Base-by-base conservation (phyloP, 805 yeast species). In the Starmerella bombicola region DNA sequence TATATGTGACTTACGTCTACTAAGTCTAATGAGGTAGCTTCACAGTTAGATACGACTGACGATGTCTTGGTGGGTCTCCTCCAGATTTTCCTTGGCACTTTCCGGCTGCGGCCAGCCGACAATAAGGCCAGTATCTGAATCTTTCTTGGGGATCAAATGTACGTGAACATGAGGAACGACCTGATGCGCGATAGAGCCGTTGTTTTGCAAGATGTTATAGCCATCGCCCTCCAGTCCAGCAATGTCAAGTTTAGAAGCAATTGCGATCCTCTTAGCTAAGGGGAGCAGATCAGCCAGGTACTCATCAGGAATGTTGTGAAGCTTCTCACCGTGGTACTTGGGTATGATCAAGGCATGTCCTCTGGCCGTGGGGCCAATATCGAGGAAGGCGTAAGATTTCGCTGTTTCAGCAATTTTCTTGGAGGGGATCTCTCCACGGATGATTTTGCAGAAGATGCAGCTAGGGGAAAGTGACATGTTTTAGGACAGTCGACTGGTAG, bases 41-140 rank as follows among this genome's bases (percentile, higher is more conserved):
- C n/a, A n/a, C n/a, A 4, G 63, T 49, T 44, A 34, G 20, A 45
- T 37, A 8, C 46, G 46, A 35, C 46, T 35, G 18, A 34, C 32
- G 29, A 86, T 59, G 46, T 74, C 69, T 52, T 74, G 73, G 56
- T 83, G 93, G 32, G 74, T 65, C 45, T 69, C 67, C 39, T 79
- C 78, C 57, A 86, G 66, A 12, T 32, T 26, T 21, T 37, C 85
- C 60, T 81, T 76, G 56, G 81, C 80, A 24, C 88, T 80, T 42
- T 68, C 73, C 53, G 76, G 73, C 16, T 85, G 78, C n/a, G 97
- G 97, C 97, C 98, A 91, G 21, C 91, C 95, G 24, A 88, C 84
- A 26, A 69, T 70, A 48, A 88, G 69, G 1, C 98, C 98, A 16
- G 86, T 67, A 30, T 70, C 69, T 2, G 61, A 65, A 53, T 76